Evolutionary conservation across 305 asterid species (phyloP), one percentile per base, ranked within the genome.

Genomic region (Rubia occidens): DNA sequence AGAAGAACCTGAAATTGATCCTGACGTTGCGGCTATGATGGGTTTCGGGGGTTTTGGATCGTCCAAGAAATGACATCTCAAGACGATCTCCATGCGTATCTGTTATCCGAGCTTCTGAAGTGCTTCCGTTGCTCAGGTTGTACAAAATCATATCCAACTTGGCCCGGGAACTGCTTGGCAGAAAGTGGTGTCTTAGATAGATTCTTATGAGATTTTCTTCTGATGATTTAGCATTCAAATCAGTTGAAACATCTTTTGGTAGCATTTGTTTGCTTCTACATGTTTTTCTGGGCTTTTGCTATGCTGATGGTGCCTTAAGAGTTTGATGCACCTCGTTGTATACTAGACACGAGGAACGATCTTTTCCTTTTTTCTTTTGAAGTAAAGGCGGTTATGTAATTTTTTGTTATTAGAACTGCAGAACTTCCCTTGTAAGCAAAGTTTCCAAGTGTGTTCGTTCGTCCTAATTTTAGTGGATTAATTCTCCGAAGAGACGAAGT

Each of bases 41-140:
- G 98, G 98, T 64, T 93, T 93, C 54, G 98, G 98, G 68, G 98
- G 98, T 71, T 93, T 93, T 67, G 67, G 88, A 51, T 75, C 98
- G 6, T 83, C 95, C 29, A 93, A 93, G 72, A 90, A 93, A 76
- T 93, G 87, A 88, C 70, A 0, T 0, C n/a, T 37, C 69, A 8
- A 66, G 40, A 61, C 7, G 24, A 65, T 20, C 53, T 3, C 17
- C 39, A 39, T 49, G 8, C 13, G 14, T 24, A 39, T 26, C 10
- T 58, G 61, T 66, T 66, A 5, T 14, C 42, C 8, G 10, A 35
- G 35, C 61, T 8, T 42, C 37, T 59, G 35, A 20, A 5, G 15
- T 7, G 20, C 26, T 43, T 32, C 29, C 10, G 7, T 0, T n/a
- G 44, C 37, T 39, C 63, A 6, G 26, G 35, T 26, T 51, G 65